Evolutionary conservation across 345 rosid species (phyloP).

Genomic region (Lepidium didymum): DNA sequence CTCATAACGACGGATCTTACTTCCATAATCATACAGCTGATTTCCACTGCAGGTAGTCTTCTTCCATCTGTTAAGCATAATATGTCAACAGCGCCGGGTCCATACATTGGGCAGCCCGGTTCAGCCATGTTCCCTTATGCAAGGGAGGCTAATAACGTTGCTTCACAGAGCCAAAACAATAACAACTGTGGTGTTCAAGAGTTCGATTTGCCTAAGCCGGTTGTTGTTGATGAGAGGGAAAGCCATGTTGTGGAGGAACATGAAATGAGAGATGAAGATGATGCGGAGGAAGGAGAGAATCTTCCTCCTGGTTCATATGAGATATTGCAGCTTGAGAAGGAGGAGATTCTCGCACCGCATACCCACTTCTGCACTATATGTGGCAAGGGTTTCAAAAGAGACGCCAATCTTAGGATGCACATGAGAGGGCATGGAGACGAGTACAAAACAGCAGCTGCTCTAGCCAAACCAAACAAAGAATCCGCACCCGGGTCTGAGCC

Average conservation of each 20-base stretch:
- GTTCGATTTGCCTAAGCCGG: slow-evolving; percentile 35
- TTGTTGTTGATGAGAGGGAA: slow-evolving; percentile 41
- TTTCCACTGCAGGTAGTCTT: slow-evolving; percentile 92
- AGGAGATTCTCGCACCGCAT: slow-evolving; percentile 97
- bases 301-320: slow-evolving; percentile 93
- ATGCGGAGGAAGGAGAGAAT: slow-evolving; percentile 82
- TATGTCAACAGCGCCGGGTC: slow-evolving; percentile 34
- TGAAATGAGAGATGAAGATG: slow-evolving; percentile 88
- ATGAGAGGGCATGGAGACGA: slow-evolving; percentile 99
- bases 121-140: slow-evolving; percentile 42
- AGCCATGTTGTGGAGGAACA: slow-evolving; percentile 52
- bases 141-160: slow-evolving; percentile 30
- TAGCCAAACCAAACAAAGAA: slow-evolving; percentile 84
- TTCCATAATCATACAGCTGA: slow-evolving; percentile 85
- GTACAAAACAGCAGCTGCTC: slow-evolving; percentile 90
- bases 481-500: slow-evolving; percentile 47
- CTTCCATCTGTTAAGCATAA: slow-evolving; percentile 79
- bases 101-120: slow-evolving; percentile 43
- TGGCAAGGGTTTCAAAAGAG: slow-evolving; percentile 98
- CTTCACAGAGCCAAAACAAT: slow-evolving; percentile 35
- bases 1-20: slow-evolving; percentile 82
- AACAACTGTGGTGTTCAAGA: slow-evolving; percentile 26
- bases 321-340: slow-evolving; percentile 88
- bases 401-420: slow-evolving; percentile 94
- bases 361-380: slow-evolving; percentile 93